Conservation (phyloP, 768 basidiomycete genomes). For the Macrolepiota albuminosa region DNA sequence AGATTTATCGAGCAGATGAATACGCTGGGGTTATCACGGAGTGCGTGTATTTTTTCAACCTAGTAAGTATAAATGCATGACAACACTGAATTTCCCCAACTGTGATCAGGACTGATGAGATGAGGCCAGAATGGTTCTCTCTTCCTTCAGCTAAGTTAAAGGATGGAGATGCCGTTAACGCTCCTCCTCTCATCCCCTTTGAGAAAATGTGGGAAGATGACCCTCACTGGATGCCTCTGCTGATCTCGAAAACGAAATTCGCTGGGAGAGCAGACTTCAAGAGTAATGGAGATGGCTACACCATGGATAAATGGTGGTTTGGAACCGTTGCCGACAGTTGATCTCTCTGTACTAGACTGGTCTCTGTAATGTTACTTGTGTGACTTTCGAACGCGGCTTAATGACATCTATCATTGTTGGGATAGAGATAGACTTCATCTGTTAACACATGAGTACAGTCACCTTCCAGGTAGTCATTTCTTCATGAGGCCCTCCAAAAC, state of each 20-base stretch:
- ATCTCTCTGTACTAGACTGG: not conserved
- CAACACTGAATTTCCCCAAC: not conserved
- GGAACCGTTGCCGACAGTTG: conserved; percentile 14
- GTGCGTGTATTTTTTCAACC: conserved; percentile 36
- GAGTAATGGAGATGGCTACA: conserved; percentile 24
- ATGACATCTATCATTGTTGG: not conserved
- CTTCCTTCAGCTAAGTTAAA: conserved; percentile 15
- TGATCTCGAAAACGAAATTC: conserved; percentile 38
- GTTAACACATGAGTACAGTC: not conserved
- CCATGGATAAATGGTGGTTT: conserved; percentile 44
- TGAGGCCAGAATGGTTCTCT: conserved; percentile 81
- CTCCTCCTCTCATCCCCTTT: conserved; percentile 21
- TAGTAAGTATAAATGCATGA: not conserved
- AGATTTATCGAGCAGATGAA: conserved; percentile 61
- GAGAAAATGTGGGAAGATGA: conserved; percentile 38
- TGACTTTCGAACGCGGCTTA: not conserved
- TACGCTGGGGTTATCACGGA: conserved; percentile 60
- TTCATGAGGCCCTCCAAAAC: conserved; percentile 33
- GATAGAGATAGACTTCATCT: not conserved
- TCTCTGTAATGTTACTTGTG: not conserved
- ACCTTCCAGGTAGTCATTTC: not conserved
- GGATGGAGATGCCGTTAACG: not conserved
- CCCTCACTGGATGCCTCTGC: conserved; percentile 60
- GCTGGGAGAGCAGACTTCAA: conserved; percentile 42
- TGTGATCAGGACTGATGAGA: conserved; percentile 75